Base-by-base conservation (phyloP, 106 monocot genomes). In the Allium sativum region DNA sequence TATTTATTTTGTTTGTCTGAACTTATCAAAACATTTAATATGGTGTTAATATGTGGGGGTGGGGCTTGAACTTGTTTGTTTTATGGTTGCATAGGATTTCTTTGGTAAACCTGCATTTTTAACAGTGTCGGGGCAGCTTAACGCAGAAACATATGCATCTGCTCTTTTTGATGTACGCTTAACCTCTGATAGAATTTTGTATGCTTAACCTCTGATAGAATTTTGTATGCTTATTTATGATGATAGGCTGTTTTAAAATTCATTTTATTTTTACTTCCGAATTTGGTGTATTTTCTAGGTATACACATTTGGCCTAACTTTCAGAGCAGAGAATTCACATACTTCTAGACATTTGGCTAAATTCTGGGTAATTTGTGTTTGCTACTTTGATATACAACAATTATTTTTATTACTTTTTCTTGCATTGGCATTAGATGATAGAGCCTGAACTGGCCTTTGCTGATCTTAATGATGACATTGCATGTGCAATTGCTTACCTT, bases 381-480 rank as follows among this genome's bases (percentile, higher is more conserved):
- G 53, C 52, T 54, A 45, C 21, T 21, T 46, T 67, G 21, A 45
- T 4, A n/a, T 40, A 8, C 60, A 53, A 5, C 31, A 3, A 31
- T 65, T 42, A 61, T 12, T 55, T 62, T 52, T 43, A 62, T 53
- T 16, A 9, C 18, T 56, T 68, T 45, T 62, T 45, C 31, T 14
- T 58, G 10, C n/a, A 55, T 55, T 19, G 19, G 18, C 15, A 48
- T 57, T 59, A 96, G 96, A 96, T 96, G 96, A 96, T 96, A 70
- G 96, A 96, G 76, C 96, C 96, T 68, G 96, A 96, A 61, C 80
- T 96, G 75, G 91, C 96, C 69, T 96, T 96, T 76, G 91, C 96
- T 70, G 96, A 96, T 82, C 67, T 96, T 59, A 78, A 82, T 68
- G 96, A 96, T 78, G 84, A 91, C 71, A 96, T 96, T 91, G 91